Base-by-base conservation (phyloP, 306 rosid species). In the Styphnolobium japonicum region DNA sequence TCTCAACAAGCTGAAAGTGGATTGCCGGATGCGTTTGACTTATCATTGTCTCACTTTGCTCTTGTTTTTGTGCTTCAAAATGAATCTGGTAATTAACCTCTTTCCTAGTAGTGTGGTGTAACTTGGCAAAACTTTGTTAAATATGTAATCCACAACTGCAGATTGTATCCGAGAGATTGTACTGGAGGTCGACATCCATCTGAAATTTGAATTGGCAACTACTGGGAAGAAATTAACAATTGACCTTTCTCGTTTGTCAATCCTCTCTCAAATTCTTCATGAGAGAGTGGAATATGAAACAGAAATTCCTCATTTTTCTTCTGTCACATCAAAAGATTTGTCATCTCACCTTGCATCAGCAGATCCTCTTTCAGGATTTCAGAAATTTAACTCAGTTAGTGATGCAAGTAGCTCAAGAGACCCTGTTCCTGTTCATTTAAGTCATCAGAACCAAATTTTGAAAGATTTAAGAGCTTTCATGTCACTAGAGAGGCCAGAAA, bases 161-260 rank as follows among this genome's bases (percentile, higher is more conserved):
- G 98, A 92, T 85, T 88, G 82, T 68, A 62, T 89, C 55, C 85
- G 43, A 78, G 97, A 94, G 85, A 70, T 94, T 81, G 77, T 87
- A 75, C 76, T 91, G 37, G 91, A 89, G 80, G 76, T 87, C 84
- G 90, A 87, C 85, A 75, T 88, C 81, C 81, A 69, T 82, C 60
- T 89, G 77, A 84, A 85, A 27, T 85, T 85, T 71, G 87, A 87
- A 71, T 60, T 76, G 80, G 84, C 48, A 77, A 87, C 85, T 83
- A 36, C 77, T 56, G 82, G 80, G 82, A 85, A 67, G 74, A 87
- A 90, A 63, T 60, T 87, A 69, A 55, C 61, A 57, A 66, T 87
- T 81, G 85, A 91, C 61, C 89, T 92, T 85, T 85, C 90, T 71
- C 88, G 75, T 75, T 65, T 91, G 76, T 87, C 94, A 86, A 77